Base-by-base conservation (phyloP, 2,329 filamentous ascomycete genomes). In the Penicillium sp. region DNA sequence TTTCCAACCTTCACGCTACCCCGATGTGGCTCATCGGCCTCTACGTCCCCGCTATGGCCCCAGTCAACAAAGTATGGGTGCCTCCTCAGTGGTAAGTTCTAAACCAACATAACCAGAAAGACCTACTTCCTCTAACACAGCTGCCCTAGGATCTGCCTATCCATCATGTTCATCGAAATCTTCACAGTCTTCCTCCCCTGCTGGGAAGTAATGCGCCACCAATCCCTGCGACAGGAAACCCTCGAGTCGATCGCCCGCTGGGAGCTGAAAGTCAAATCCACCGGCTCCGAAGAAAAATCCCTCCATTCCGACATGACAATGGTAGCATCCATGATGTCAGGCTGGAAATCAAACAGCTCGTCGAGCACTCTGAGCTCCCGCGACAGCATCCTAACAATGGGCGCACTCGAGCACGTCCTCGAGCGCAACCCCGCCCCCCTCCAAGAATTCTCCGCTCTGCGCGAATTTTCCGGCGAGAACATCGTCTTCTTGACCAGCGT, bases 381-480 rank as follows among this genome's bases (percentile, higher is more conserved):
- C 51, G 77, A 77, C 60, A 81, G 76, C 47, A 76, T 84, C 61
- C 75, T 82, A 46, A 83, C 82, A 42, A 86, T 87, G 80, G 76
- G 78, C 40, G 83, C 85, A 0, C 78, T 89, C 2, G 85, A 89
- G 59, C 77, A 82, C 55, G 82, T 84, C 5, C 75, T 89, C 0
- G 74, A 79, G 31, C 64, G 69, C 47, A 86, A 87, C 65, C 82
- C 84, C 0, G 75, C 79, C 5, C 82, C 83, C 0, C 77, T 89
- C 0, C 82, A 86, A 53, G 72, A 83, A 50, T 89, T 87, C 66
- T 86, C 86, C 0, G 85, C 86, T 0, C 75, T 82, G 1, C 79
- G 81, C 35, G 86, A 89, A 61, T 88, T 89, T 65, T 88, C 86
- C 0, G 86, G 85, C 15, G 86, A 89, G 68, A 89, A 89, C 65